Conservation (phyloP, 495 filamentous ascomycete genomes). For the Xylaria longipes region DNA sequence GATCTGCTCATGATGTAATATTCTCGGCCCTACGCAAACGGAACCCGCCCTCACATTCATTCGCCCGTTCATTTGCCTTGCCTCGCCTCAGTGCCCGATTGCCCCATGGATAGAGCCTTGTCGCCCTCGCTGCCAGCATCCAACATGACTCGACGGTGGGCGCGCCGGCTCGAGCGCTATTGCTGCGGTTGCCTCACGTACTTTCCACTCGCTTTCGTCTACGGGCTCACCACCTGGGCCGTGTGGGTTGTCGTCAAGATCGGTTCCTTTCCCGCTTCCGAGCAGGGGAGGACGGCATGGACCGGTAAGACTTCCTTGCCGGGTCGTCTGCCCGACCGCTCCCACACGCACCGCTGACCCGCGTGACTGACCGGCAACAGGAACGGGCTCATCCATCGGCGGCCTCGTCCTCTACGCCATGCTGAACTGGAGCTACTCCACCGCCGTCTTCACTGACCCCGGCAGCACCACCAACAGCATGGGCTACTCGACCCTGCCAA, state of each 20-base stretch:
- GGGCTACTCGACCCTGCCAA: slow-evolving; percentile 60
- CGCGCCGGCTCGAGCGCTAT: slow-evolving; percentile 78
- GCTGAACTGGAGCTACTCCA: slow-evolving; percentile 86
- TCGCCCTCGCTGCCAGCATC: slow-evolving; percentile 37
- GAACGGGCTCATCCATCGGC: slow-evolving; percentile 54
- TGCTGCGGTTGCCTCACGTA: slow-evolving; percentile 83
- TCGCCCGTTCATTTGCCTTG: neutral
- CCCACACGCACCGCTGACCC: neutral
- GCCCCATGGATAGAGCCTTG: slow-evolving; percentile 36
- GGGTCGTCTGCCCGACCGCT: neutral
- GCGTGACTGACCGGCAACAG: slow-evolving; percentile 37
- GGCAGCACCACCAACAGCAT: slow-evolving; percentile 65
- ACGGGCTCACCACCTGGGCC: slow-evolving; percentile 87
- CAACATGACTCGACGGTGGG: slow-evolving; percentile 63
- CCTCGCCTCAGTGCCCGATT: neutral
- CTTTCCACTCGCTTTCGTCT: slow-evolving; percentile 89
- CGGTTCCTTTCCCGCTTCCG: slow-evolving; percentile 59
- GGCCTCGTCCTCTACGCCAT: slow-evolving; percentile 77
- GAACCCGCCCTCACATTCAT: neutral
- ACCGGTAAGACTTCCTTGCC: slow-evolving; percentile 62
- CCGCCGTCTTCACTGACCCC: slow-evolving; percentile 89
- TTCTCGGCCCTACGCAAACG: neutral
- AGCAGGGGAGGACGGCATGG: slow-evolving; percentile 54
- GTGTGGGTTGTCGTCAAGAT: slow-evolving; percentile 84
- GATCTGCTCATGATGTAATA: slow-evolving; percentile 15